Conservation (phyloP, 2,329 filamentous ascomycete genomes). For the Fusarium anguioides region DNA sequence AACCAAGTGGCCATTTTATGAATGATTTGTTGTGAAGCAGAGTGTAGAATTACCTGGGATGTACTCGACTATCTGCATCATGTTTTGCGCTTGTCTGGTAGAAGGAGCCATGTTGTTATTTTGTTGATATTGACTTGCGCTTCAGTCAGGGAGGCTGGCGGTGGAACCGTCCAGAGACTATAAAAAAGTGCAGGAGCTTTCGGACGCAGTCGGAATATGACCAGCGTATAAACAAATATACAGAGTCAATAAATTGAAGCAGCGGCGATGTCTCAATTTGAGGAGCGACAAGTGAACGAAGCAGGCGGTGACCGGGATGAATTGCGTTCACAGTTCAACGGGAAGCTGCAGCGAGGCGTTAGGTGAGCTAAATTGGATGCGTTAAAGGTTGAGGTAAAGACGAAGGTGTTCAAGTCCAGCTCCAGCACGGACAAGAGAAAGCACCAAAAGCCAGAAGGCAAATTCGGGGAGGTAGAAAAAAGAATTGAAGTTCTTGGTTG, state of each 20-base stretch:
- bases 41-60: slow-evolving; percentile 77
- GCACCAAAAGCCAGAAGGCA: slow-evolving; percentile 26
- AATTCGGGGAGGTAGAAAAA: slow-evolving; percentile 25
- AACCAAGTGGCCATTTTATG: slow-evolving; percentile 21
- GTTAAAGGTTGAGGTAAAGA: neutral
- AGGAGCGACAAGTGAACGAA: slow-evolving; percentile 17
- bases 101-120: slow-evolving; percentile 62
- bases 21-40: slow-evolving; percentile 11
- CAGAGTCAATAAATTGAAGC: slow-evolving; percentile 23
- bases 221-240: slow-evolving; percentile 13
- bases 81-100: slow-evolving; percentile 64
- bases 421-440: slow-evolving; percentile 34
- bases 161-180: slow-evolving; percentile 12
- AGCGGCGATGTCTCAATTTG: slow-evolving; percentile 25
- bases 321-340: slow-evolving; percentile 25
- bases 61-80: slow-evolving; percentile 94
- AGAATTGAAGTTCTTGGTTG: slow-evolving; percentile 41
- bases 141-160: slow-evolving; percentile 32
- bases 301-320: slow-evolving; percentile 40
- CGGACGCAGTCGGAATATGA: slow-evolving; percentile 5
- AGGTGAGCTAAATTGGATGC: slow-evolving; percentile 22
- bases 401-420: slow-evolving; percentile 21
- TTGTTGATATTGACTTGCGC: slow-evolving; percentile 41
- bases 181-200: slow-evolving; percentile 7
- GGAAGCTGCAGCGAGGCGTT: slow-evolving; percentile 26